Evolutionary conservation across 1,284 basidiomycete genomes (phyloP).

Genomic region (Quambalaria eucalypti): DNA sequence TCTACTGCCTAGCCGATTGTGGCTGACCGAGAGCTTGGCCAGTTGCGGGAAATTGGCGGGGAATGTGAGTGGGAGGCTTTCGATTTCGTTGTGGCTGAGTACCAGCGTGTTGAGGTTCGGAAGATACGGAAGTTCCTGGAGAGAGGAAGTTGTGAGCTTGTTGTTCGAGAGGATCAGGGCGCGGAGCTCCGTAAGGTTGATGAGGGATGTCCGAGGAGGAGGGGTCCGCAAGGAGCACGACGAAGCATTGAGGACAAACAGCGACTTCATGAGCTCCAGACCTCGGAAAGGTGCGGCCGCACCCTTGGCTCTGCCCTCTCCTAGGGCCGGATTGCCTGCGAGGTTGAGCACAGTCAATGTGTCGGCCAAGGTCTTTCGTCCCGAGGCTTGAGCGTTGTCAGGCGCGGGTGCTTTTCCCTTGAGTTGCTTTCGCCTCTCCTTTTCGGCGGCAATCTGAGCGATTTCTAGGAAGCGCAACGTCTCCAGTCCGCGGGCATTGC

Average conservation of each 20-base stretch:
- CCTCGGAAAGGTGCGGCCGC: not conserved
- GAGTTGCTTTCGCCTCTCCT: not conserved
- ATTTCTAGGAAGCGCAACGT: constrained; percentile 21
- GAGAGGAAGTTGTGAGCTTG: constrained; percentile 12
- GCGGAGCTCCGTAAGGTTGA: constrained; percentile 19
- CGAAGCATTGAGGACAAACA: constrained; percentile 8
- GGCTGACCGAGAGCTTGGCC: constrained; percentile 36
- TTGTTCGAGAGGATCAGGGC: constrained; percentile 42
- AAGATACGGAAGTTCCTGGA: constrained; percentile 24
- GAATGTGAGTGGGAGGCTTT: constrained; percentile 23
- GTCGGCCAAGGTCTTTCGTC: constrained; percentile 6
- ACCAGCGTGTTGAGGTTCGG: constrained; percentile 44
- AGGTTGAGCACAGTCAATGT: constrained; percentile 19
- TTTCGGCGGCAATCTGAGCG: not conserved
- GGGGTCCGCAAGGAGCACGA: constrained; percentile 5
- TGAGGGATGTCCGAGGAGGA: constrained; percentile 19
- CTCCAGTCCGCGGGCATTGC: constrained; percentile 7
- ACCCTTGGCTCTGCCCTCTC: not conserved
- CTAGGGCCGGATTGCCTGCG: constrained; percentile 10
- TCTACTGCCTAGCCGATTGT: constrained; percentile 20
- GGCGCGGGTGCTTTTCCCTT: not conserved
- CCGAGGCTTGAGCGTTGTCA: not conserved
- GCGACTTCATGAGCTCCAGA: not conserved
- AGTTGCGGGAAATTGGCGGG: constrained; percentile 29
- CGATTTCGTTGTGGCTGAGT: constrained; percentile 35